Conservation (phyloP, 2,329 filamentous ascomycete species). For the Elsinoe fawcettii region DNA sequence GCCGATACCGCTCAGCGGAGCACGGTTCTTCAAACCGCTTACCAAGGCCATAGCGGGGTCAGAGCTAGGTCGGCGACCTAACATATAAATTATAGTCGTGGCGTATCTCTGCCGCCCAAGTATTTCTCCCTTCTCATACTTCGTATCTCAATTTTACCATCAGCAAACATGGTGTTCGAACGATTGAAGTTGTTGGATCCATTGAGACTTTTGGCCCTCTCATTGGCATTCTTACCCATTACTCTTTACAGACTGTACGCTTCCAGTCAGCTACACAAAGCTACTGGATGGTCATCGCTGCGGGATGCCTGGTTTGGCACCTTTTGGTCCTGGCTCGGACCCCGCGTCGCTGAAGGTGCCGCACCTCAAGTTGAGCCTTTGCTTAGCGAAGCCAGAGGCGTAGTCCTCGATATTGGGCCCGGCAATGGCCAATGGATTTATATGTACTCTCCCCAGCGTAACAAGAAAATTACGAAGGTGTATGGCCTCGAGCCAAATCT, state of each 20-base stretch:
- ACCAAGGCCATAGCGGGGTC: background rate
- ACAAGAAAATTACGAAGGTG: conserved; percentile 35
- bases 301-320: conserved; percentile 49
- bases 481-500: conserved; percentile 60
- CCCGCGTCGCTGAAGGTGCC: conserved; percentile 39
- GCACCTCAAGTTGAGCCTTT: conserved; percentile 45
- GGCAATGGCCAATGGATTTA: conserved; percentile 55
- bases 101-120: background rate
- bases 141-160: background rate
- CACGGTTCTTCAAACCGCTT: background rate
- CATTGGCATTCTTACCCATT: conserved; percentile 44
- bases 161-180: background rate
- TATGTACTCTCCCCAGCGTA: conserved; percentile 36
- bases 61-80: background rate
- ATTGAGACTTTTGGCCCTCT: conserved; percentile 43
- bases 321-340: conserved; percentile 53
- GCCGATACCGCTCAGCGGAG: background rate
- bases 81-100: background rate
- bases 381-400: conserved; percentile 45
- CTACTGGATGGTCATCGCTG: conserved; percentile 26
- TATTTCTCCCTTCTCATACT: background rate
- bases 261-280: conserved; percentile 21
- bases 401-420: conserved; percentile 56
- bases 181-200: conserved; percentile 28
- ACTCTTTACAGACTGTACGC: conserved; percentile 41